phyloP scores from a whole-genome alignment of 2,329 filamentous ascomycete genomes.

The Myriosclerotinia scirpicola region DNA sequence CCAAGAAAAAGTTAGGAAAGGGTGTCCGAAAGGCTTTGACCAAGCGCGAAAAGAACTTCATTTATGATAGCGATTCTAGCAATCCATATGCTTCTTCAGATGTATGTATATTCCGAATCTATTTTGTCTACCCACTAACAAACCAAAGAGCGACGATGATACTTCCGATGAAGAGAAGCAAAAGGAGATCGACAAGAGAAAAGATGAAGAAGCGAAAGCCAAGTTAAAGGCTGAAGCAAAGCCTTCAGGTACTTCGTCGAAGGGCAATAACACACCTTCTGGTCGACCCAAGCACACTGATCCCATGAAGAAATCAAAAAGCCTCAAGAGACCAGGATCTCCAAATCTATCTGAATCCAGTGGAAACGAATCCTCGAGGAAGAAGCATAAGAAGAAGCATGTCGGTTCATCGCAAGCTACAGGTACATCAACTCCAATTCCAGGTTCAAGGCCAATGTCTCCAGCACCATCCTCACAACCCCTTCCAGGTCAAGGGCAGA shows the following conservation, averaged over 20 bases:
- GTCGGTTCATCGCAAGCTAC: constrained; percentile 51
- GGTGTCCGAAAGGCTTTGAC: constrained; percentile 76
- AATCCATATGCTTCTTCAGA: constrained; percentile 56
- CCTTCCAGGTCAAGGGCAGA: constrained; percentile 29
- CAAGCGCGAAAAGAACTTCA: constrained; percentile 81
- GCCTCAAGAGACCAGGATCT: constrained; percentile 80
- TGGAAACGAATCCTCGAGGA: constrained; percentile 82
- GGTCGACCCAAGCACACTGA: constrained; percentile 55
- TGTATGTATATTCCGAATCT: constrained; percentile 40
- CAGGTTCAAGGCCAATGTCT: constrained; percentile 42
- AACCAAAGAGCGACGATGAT: constrained; percentile 51
- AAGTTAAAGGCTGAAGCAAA: constrained; percentile 53
- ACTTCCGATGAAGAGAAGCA: constrained; percentile 55
- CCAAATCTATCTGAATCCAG: constrained; percentile 84
- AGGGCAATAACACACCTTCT: constrained; percentile 68
- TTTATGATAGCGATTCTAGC: constrained; percentile 73
- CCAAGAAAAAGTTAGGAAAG: constrained; percentile 71
- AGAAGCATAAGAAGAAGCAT: constrained; percentile 73
- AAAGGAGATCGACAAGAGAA: constrained; percentile 62
- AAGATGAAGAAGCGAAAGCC: constrained; percentile 59
- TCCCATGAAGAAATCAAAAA: constrained; percentile 50
- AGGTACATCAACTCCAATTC: constrained; percentile 56
- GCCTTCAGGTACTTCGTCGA: constrained; percentile 57
- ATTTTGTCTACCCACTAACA: constrained; percentile 33
- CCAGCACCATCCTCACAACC: constrained; percentile 33